Base-by-base conservation (phyloP, 495 filamentous ascomycete species). In the Achaetomiella virescens region DNA sequence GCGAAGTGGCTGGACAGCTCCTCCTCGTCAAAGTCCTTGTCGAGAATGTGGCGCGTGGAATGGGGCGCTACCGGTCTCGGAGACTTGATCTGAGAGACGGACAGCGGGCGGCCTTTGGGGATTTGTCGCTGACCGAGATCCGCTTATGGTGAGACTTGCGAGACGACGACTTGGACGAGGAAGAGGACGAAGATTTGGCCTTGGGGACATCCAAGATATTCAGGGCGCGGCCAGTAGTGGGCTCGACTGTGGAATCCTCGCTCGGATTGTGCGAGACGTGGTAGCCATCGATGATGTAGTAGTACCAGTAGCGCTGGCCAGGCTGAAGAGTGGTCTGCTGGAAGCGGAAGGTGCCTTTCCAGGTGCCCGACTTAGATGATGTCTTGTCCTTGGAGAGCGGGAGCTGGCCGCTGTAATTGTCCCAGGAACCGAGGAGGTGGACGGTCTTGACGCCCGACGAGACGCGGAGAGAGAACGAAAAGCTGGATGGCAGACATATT, bases 281-380 rank as follows among this genome's bases (percentile, higher is more conserved):
- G 84, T 97, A 97, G 57, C 93, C 93, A 68, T 98, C 93, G 75
- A 97, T 95, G 87, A 98, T 96, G 80, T 96, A 98, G 82, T 98
- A 98, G 84, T 97, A 98, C 93, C 95, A 98, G 85, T 97, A 97
- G 63, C 93, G 85, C 66, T 85, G 81, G 55, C 91, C 89, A 52
- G 88, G 78, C 77, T 91, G 82, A 51, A 96, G 80, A 55, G 88
- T 87, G 43, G 82, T 74, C 69, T 84, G 85, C 76, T 92, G 90
- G 78, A 98, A 96, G 74, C 88, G 84, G 81, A 98, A 96, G 68
- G 90, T 95, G 69, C 93, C 95, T 65, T 89, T 86, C 88, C 95
- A 97, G 53, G 85, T 83, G 65, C 88, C 91, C 59, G 81, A 79
- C 81, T 90, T 95, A 74, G 79, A 83, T 55, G 85, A 80, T 60